Conservation (phyloP, 2,329 filamentous ascomycete species). For the Arachnopeziza araneosa region DNA sequence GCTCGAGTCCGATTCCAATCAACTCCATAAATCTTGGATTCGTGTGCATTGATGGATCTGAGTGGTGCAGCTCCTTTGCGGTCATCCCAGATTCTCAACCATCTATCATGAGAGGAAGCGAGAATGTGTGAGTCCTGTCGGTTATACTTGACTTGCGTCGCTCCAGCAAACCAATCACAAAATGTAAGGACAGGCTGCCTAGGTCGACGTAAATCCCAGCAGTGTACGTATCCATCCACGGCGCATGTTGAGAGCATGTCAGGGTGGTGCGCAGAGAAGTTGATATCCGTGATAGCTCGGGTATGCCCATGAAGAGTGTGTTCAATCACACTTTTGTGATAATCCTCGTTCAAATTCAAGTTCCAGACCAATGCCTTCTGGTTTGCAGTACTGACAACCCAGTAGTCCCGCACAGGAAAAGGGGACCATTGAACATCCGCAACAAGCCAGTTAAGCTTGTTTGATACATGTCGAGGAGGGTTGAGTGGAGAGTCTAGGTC, state of each 20-base stretch:
- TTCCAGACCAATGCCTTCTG: constrained; percentile 95
- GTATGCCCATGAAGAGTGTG: constrained; percentile 81
- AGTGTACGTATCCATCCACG: constrained; percentile 88
- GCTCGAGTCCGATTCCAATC: constrained; percentile 83
- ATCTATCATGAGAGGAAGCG: constrained; percentile 85
- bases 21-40: constrained; percentile 89
- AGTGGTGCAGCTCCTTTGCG: constrained; percentile 72
- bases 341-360: constrained; percentile 66
- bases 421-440: constrained; percentile 97
- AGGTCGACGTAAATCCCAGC: constrained; percentile 79
- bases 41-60: constrained; percentile 79
- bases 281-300: constrained; percentile 90
- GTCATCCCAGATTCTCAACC: constrained; percentile 85
- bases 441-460: constrained; percentile 88
- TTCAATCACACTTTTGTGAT: constrained; percentile 66
- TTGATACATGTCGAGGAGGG: constrained; percentile 76
- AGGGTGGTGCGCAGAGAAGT: constrained; percentile 89
- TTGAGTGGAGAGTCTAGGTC: constrained; percentile 87
- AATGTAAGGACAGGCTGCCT: constrained; percentile 71
- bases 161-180: constrained; percentile 89
- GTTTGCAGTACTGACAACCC: constrained; percentile 91
- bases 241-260: constrained; percentile 86
- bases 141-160: constrained; percentile 94
- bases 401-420: constrained; percentile 82
- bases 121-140: constrained; percentile 80